Percentiles rank a stretch among this genome's conserved stretches.
phyloP scores from a whole-genome alignment of 2,329 filamentous ascomycete species.

The Colletotrichum destructivum region DNA sequence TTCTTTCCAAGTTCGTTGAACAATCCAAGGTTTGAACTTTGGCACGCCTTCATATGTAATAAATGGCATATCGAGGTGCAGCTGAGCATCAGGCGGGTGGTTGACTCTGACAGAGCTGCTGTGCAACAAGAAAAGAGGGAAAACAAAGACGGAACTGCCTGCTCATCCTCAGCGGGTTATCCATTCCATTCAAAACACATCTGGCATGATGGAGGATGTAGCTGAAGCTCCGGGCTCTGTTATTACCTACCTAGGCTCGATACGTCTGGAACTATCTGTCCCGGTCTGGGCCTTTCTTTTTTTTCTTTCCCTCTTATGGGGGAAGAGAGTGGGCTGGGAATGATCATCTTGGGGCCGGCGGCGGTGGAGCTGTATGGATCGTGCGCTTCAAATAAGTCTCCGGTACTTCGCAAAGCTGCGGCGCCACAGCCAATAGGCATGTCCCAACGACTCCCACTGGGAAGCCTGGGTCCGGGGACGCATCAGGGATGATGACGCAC shows the following conservation, averaged over 20 bases:
- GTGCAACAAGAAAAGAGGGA: not conserved
- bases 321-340: constrained; percentile 1
- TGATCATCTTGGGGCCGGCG: constrained; percentile 12
- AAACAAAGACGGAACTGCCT: not conserved
- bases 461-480: constrained; percentile 14
- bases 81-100: not conserved
- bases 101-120: not conserved
- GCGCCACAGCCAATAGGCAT: constrained; percentile 32
- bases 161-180: constrained; percentile 3
- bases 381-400: constrained; percentile 36
- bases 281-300: constrained; percentile 26
- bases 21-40: not conserved
- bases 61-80: not conserved
- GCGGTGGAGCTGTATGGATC: constrained; percentile 21
- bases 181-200: constrained; percentile 20
- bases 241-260: constrained; percentile 9
- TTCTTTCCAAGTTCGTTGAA: too few species aligned
- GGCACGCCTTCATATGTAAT: not conserved
- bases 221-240: constrained; percentile 16
- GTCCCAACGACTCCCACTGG: constrained; percentile 34
- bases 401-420: constrained; percentile 32
- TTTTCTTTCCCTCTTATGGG: too few species aligned
- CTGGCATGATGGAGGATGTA: constrained; percentile 32
- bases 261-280: constrained; percentile 18
- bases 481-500: constrained; percentile 41